Conservation (phyloP, 1,284 basidiomycete genomes). For the Vanrija humicola region DNA sequence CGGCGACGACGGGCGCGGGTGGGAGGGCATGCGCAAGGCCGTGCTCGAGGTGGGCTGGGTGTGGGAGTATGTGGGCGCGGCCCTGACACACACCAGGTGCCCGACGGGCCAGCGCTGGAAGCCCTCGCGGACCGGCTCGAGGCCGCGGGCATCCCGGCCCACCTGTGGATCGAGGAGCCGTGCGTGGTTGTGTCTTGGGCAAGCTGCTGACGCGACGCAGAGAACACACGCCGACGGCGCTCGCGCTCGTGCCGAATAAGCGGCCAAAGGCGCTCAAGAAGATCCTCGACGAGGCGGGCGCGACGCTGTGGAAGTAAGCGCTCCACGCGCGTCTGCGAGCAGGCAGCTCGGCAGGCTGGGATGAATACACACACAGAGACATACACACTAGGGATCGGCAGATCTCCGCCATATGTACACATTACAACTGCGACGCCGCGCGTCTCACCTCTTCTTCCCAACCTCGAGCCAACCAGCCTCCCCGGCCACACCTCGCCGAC, state of each 20-base stretch:
- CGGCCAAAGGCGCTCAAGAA: constrained; percentile 50
- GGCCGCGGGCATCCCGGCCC: constrained; percentile 38
- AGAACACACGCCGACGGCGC: constrained; percentile 51
- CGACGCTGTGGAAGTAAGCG: constrained; percentile 36
- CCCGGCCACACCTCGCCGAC: too few relatives aligned
- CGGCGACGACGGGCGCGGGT: constrained; percentile 33
- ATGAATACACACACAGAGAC: too few relatives aligned
- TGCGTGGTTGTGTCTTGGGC: constrained; percentile 15
- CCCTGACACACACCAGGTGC: constrained; percentile 28
- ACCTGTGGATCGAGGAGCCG: constrained; percentile 54
- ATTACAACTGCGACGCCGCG: too few relatives aligned
- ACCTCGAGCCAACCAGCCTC: too few relatives aligned
- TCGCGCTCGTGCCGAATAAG: constrained; percentile 53
- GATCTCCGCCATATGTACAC: too few relatives aligned
- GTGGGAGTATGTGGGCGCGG: not conserved
- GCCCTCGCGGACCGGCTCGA: constrained; percentile 37
- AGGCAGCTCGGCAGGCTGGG: too few relatives aligned
- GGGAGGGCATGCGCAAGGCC: constrained; percentile 45
- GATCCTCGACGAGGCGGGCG: constrained; percentile 45
- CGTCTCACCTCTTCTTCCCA: too few relatives aligned
- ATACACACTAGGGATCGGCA: too few relatives aligned
- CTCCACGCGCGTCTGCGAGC: not conserved
- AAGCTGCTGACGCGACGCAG: constrained; percentile 17
- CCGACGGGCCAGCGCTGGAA: constrained; percentile 33
- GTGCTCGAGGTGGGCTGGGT: constrained; percentile 34